Percentiles rank a stretch among this genome's conserved stretches.
These are phyloP conservation scores for Calonectria multiphialidica DNA, from an alignment of 2,329 filamentous ascomycete genomes.

Conservation along the genomic window DNA sequence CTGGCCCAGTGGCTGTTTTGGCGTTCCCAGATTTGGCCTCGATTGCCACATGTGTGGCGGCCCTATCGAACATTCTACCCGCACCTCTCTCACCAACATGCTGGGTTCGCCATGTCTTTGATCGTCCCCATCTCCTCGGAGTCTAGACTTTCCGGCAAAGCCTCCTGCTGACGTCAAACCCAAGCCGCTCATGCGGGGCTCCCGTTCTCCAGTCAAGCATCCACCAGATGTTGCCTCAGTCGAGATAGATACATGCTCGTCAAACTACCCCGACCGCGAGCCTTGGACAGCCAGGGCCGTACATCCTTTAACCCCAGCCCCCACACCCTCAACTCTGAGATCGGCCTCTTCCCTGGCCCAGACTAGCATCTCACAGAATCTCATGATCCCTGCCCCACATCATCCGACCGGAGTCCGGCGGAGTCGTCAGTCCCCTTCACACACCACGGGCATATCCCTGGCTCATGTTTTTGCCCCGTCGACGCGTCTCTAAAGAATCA, in stretches of 20 bases:
- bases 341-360: conserved; percentile 39
- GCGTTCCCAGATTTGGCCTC: conserved; percentile 35
- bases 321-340: conserved; percentile 40
- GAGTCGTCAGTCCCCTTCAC: conserved; percentile 36
- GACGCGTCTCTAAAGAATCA: conserved; percentile 27
- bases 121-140: conserved; percentile 12
- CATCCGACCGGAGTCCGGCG: conserved; percentile 39
- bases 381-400: conserved; percentile 47
- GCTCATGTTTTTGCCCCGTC: conserved; percentile 32
- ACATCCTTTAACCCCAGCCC: conserved; percentile 27
- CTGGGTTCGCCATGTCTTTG: conserved; percentile 31
- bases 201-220: conserved; percentile 20
- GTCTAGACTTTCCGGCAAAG: conserved; percentile 14
- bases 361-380: conserved; percentile 41
- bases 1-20: conserved; percentile 34
- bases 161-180: conserved; percentile 28
- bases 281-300: conserved; percentile 28
- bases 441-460: conserved; percentile 33
- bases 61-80: conserved; percentile 36
- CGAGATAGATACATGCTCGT: conserved; percentile 33
- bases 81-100: conserved; percentile 28
- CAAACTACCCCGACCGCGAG: conserved; percentile 29
- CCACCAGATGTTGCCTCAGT: conserved; percentile 35
- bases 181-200: conserved; percentile 25
- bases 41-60: conserved; percentile 32